Base-by-base conservation (phyloP, 208 protist genomes). In the Trypanosoma scelopori region DNA sequence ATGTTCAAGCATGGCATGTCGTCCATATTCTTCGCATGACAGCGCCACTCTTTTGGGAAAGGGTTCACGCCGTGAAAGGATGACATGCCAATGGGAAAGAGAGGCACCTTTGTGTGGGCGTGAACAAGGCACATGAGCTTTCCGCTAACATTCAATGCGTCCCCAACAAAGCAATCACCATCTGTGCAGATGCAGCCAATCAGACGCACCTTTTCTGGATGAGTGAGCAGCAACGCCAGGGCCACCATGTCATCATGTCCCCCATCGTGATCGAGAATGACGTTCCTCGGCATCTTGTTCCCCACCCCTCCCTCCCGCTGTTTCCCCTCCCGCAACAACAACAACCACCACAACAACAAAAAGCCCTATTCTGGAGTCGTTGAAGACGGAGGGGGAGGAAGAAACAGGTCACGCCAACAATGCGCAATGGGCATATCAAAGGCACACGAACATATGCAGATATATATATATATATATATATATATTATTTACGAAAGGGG, bases 221-320 rank as follows among this genome's bases (percentile, higher is more conserved):
- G 78, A 3, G 86, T 79, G 22, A 94, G 69, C 15, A 94, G 71
- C 43, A 94, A 64, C 11, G 84, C 79, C 12, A 96, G 66, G 6
- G 88, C 85, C 5, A 94, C 82, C 30, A 96, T 32, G 70, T 96
- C 91, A 62, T 96, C 91, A 61, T 91, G 78, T 5, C 86, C 84
- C 16, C 91, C 88, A 47, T 96, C 91, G 65, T 96, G 91, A 62
- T 96, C 91, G 0, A 95, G 69, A 63, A 95, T 87, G 27, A 95
- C 90, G 0, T 55, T 71, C 42, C 84, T 92, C 1, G 72, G 74
- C 69, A 74, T 67, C 32, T 0, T 60, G 28, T 46, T 11, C 20
- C n/a, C n/a, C n/a, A n/a, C n/a, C n/a, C n/a, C n/a, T n/a, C n/a
- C n/a, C n/a, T n/a, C n/a, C n/a, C n/a, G n/a, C n/a, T n/a, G n/a